phyloP scores from a whole-genome alignment of 495 filamentous ascomycete species.

The Tuber aestivum region DNA sequence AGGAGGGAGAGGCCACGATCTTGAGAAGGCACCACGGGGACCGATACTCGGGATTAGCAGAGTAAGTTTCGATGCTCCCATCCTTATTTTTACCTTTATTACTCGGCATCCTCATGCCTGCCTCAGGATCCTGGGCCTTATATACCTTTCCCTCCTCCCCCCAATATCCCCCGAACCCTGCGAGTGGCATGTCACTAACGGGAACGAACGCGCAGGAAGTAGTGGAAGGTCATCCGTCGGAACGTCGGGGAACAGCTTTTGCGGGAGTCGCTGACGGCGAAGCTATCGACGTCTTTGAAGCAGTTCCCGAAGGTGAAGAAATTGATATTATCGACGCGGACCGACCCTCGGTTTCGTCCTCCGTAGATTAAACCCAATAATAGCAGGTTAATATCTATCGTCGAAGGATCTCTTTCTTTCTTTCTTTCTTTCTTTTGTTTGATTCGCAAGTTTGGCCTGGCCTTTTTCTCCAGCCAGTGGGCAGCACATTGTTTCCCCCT shows the following conservation, averaged over 20 bases:
- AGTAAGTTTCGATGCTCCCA: slow-evolving; percentile 18
- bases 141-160: not conserved
- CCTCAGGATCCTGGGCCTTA: not conserved
- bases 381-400: not conserved
- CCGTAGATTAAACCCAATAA: slow-evolving; percentile 19
- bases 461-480: not conserved
- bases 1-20: slow-evolving; percentile 13
- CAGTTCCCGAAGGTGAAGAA: slow-evolving; percentile 26
- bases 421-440: too few relatives aligned
- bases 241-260: slow-evolving; percentile 14
- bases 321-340: slow-evolving; percentile 34
- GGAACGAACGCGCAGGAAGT: slow-evolving; percentile 28
- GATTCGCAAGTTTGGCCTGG: not conserved
- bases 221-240: slow-evolving; percentile 33
- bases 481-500: slow-evolving; percentile 12
- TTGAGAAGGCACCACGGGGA: slow-evolving; percentile 36
- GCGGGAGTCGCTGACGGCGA: slow-evolving; percentile 18
- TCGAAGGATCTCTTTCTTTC: not conserved
- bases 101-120: not conserved
- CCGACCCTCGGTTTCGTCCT: slow-evolving; percentile 8
- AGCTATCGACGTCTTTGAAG: slow-evolving; percentile 30
- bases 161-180: not conserved
- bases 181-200: slow-evolving; percentile 11
- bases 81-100: not conserved
- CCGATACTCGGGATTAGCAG: slow-evolving; percentile 24